These are phyloP conservation scores for Gossypium davidsonii DNA, from an alignment of 441 rosid species.

Conservation along the genomic window DNA sequence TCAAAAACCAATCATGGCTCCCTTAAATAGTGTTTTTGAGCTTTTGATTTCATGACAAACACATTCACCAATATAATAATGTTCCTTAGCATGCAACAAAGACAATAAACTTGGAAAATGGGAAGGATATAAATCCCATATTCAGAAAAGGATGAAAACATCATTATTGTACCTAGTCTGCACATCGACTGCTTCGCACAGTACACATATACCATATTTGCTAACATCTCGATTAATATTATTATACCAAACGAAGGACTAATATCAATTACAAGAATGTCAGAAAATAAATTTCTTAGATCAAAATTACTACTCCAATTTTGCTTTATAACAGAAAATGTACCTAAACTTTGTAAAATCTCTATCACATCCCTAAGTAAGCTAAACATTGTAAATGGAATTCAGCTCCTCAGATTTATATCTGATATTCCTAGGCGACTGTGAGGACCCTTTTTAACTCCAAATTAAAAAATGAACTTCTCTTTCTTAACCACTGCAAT, in stretches of 20 bases:
- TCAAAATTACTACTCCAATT: constrained; percentile 6
- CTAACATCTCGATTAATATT: not conserved
- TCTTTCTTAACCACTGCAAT: constrained; percentile 12
- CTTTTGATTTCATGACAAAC: no score
- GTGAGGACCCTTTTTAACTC: constrained; percentile 19
- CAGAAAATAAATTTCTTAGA: not conserved
- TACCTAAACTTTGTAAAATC: not conserved
- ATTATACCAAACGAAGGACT: constrained; percentile 6
- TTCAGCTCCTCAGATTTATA: constrained; percentile 28
- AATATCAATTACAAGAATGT: constrained; percentile 6
- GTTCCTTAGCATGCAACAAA: not conserved
- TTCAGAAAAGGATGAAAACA: not conserved
- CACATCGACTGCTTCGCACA: not conserved
- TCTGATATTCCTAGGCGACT: constrained; percentile 21
- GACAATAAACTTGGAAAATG: not conserved
- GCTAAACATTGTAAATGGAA: constrained; percentile 36
- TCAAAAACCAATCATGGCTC: no score
- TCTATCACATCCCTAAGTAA: constrained; percentile 25
- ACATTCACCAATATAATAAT: not conserved
- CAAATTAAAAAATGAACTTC: constrained; percentile 37
- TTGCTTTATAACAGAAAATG: constrained; percentile 5
- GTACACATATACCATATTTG: not conserved
- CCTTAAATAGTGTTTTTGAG: no score
- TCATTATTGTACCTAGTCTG: not conserved
- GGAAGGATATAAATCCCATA: not conserved